Evolutionary conservation across 2,329 filamentous ascomycete species (phyloP), one percentile per base, ranked within the genome.

Genomic region (Alternaria ventricosa): DNA sequence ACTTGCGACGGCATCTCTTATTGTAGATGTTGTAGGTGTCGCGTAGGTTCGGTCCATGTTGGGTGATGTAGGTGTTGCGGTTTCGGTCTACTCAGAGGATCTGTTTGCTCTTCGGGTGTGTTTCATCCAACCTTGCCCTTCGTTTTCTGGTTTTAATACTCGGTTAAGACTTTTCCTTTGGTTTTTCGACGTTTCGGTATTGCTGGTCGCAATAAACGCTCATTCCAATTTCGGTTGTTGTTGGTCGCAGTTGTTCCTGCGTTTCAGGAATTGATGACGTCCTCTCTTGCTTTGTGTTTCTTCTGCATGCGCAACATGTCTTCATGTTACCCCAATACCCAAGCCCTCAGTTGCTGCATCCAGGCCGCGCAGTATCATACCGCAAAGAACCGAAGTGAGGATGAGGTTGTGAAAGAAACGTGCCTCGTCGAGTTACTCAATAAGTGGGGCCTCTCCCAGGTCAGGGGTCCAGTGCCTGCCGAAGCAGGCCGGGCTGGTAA

Each of bases 11-110:
- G 33, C 43, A 57, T 28, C 28, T 55, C 58, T 53, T 30, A 57
- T 55, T 71, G 67, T 71, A 72, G 68, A 74, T 74, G 69, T 71
- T 60, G 45, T 45, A 23, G 41, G 25, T 63, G 55, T 53, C 59
- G 44, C 50, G 44, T 33, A 33, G 45, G 20, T 13, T n/a, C n/a
- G 44, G 49, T 30, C 27, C 22, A 22, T 51, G 30, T 46, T 53
- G 50, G 43, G 20, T 15, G 50, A 63, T 45, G 22, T 68, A 62
- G 55, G 67, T 66, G 57, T 61, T 28, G 50, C 28, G 54, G 49
- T 62, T 53, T 41, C 18, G 9, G 54, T 30, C 60, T 59, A 30
- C 45, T 51, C 45, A 20, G 41, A 64, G 58, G 55, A 30, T 57
- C 43, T 55, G 59, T 61, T 59, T 57, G 43, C 55, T 61, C 47